These are phyloP conservation scores for Phoenix dactylifera DNA, from an alignment of 176 grass and related monocot species.

Conservation along the genomic window DNA sequence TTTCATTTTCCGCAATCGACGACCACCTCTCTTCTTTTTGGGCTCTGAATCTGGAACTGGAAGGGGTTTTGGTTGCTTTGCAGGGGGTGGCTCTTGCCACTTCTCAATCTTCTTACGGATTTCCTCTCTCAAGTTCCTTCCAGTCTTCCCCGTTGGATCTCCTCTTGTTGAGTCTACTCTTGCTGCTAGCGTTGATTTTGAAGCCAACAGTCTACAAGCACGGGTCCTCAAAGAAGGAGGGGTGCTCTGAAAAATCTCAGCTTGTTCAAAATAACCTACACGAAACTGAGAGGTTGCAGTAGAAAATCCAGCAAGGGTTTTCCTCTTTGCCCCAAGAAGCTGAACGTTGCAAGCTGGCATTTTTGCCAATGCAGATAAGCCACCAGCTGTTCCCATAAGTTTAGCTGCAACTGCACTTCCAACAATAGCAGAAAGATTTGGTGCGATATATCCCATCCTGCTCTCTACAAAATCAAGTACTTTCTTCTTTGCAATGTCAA, in stretches of 20 bases:
- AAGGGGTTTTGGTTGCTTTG: slow-evolving; percentile 82
- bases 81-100: slow-evolving; percentile 86
- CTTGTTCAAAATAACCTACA: slow-evolving; percentile 82
- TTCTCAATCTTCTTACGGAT: slow-evolving; percentile 82
- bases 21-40: slow-evolving; percentile 75
- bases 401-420: slow-evolving; percentile 76
- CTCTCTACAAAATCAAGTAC: slow-evolving; percentile 89
- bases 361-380: slow-evolving; percentile 65
- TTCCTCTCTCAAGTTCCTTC: slow-evolving; percentile 63
- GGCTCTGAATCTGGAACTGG: slow-evolving; percentile 77
- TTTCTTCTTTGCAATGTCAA: slow-evolving; percentile 85
- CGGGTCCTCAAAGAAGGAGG: slow-evolving; percentile 55
- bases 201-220: slow-evolving; percentile 58
- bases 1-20: slow-evolving; percentile 78
- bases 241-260: slow-evolving; percentile 82
- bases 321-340: slow-evolving; percentile 65
- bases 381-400: slow-evolving; percentile 79
- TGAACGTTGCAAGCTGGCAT: slow-evolving; percentile 97
- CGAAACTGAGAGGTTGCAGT: slow-evolving; percentile 61
- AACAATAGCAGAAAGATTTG: slow-evolving; percentile 80
- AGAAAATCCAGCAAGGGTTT: slow-evolving; percentile 81
- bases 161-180: slow-evolving; percentile 75
- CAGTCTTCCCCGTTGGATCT: slow-evolving; percentile 80
- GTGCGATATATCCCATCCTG: slow-evolving; percentile 76
- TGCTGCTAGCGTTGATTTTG: slow-evolving; percentile 71